Evolutionary conservation across 2,329 filamentous ascomycete species (phyloP).

Genomic region (Claviceps purpurea): DNA sequence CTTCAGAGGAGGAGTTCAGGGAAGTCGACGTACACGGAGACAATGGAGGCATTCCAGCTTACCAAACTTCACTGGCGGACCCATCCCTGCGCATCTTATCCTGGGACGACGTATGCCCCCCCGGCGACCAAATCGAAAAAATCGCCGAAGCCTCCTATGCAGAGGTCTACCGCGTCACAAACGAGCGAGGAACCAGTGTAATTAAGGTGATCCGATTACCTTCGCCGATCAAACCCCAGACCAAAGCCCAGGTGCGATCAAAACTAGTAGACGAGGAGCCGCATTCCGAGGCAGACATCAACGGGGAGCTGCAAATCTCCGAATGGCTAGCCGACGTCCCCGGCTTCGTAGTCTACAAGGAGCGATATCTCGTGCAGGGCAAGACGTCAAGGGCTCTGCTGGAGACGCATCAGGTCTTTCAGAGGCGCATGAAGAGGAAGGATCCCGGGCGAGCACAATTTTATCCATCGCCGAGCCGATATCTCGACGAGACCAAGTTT

Average conservation of each 20-base stretch:
- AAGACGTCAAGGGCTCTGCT: conserved; percentile 39
- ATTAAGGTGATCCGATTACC: conserved; percentile 50
- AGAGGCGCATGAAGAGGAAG: conserved; percentile 37
- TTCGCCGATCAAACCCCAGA: conserved; percentile 44
- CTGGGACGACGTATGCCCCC: conserved; percentile 45
- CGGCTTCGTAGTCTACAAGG: conserved; percentile 53
- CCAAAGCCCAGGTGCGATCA: conserved; percentile 39
- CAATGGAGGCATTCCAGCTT: conserved; percentile 5
- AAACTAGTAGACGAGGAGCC: conserved; percentile 47
- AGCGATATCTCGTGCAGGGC: conserved; percentile 45
- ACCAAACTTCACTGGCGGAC: conserved; percentile 6
- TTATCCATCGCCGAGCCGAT: conserved; percentile 48
- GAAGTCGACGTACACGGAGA: not conserved
- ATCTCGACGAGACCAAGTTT: conserved; percentile 43
- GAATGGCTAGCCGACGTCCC: conserved; percentile 51
- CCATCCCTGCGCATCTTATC: conserved; percentile 29
- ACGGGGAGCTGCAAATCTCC: conserved; percentile 48
- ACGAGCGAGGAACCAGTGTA: conserved; percentile 46
- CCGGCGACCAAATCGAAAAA: conserved; percentile 41
- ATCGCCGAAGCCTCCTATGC: conserved; percentile 55
- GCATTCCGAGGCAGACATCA: conserved; percentile 38
- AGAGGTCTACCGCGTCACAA: conserved; percentile 50
- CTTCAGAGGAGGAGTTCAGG: not conserved
- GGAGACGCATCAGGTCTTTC: conserved; percentile 46
- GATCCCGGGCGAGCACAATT: conserved; percentile 45